A percentile compares a stretch with the other conserved stretches of the same genome.
Evolutionary conservation across 2,329 filamentous ascomycete genomes (phyloP).

Genomic region (Clonostachys sp.): DNA sequence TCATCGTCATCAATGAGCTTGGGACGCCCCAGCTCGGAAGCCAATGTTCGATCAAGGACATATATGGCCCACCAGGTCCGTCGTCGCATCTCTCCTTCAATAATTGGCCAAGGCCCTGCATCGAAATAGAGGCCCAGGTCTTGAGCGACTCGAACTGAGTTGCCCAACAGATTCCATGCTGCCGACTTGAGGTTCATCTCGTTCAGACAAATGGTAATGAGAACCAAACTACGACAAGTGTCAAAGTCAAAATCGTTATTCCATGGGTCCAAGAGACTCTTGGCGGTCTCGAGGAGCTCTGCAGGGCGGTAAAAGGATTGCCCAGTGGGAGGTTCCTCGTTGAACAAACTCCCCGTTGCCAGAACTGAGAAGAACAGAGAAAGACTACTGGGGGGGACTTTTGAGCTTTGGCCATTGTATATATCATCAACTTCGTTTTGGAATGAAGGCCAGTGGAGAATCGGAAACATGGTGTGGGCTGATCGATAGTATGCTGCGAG

Average conservation of each 20-base stretch:
- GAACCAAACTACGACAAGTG: slow-evolving; percentile 65
- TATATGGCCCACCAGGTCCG: slow-evolving; percentile 95
- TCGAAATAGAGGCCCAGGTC: slow-evolving; percentile 79
- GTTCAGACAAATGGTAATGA: slow-evolving; percentile 74
- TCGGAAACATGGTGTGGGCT: slow-evolving; percentile 76
- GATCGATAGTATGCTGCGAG: slow-evolving; percentile 72
- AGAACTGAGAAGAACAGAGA: slow-evolving; percentile 80
- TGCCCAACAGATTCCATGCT: slow-evolving; percentile 82
- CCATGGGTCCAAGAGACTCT: slow-evolving; percentile 73
- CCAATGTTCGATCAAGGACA: slow-evolving; percentile 76
- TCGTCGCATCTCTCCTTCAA: slow-evolving; percentile 82
- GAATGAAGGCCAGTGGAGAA: slow-evolving; percentile 86
- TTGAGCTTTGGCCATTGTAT: slow-evolving; percentile 61
- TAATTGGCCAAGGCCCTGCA: slow-evolving; percentile 63
- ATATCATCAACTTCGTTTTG: slow-evolving; percentile 70
- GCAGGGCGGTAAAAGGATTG: slow-evolving; percentile 48
- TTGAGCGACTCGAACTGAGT: slow-evolving; percentile 74
- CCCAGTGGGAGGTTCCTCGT: slow-evolving; percentile 40
- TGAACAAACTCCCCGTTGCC: slow-evolving; percentile 76
- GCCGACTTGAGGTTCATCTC: slow-evolving; percentile 85
- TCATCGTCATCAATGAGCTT: slow-evolving; percentile 82
- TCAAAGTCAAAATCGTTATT: slow-evolving; percentile 73
- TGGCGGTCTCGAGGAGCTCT: slow-evolving; percentile 68
- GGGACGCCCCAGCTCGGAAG: slow-evolving; percentile 76
- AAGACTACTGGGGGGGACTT: slow-evolving; percentile 63